Conservation (phyloP, 306 rosid species). For the Bauhinia variegata region DNA sequence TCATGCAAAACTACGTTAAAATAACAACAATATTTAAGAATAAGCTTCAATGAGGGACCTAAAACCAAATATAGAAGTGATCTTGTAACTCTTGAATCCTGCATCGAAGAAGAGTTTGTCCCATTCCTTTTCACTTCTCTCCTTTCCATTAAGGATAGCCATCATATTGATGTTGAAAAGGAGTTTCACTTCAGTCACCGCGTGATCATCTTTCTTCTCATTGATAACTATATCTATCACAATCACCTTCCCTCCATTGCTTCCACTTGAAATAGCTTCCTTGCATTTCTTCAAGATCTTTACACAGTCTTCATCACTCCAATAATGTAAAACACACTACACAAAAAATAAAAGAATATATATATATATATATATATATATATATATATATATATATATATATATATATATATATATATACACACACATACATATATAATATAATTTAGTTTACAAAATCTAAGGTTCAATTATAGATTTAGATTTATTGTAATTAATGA, state of each 20-base stretch:
- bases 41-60: slow-evolving; percentile 50
- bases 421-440: too few species aligned
- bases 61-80: slow-evolving; percentile 29
- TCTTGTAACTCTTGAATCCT: slow-evolving; percentile 41
- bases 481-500: too few species aligned
- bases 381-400: too few species aligned
- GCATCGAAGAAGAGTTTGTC: slow-evolving; percentile 41
- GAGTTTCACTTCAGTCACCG: slow-evolving; percentile 32
- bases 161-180: slow-evolving; percentile 42
- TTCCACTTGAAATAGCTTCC: slow-evolving; percentile 33
- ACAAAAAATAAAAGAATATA: neutral
- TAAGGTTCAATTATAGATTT: too few species aligned
- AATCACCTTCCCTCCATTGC: slow-evolving; percentile 28
- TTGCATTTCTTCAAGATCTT: slow-evolving; percentile 39
- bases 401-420: too few species aligned
- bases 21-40: slow-evolving; percentile 4
- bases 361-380: too few species aligned
- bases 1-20: too few species aligned
- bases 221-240: slow-evolving; percentile 41
- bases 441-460: too few species aligned
- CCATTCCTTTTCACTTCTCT: slow-evolving; percentile 45
- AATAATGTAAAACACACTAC: slow-evolving; percentile 28
- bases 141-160: slow-evolving; percentile 28
- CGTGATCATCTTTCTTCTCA: slow-evolving; percentile 20
- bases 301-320: slow-evolving; percentile 42